phyloP scores from a whole-genome alignment of 1,284 basidiomycete species.

The Inonotus hispidus region DNA sequence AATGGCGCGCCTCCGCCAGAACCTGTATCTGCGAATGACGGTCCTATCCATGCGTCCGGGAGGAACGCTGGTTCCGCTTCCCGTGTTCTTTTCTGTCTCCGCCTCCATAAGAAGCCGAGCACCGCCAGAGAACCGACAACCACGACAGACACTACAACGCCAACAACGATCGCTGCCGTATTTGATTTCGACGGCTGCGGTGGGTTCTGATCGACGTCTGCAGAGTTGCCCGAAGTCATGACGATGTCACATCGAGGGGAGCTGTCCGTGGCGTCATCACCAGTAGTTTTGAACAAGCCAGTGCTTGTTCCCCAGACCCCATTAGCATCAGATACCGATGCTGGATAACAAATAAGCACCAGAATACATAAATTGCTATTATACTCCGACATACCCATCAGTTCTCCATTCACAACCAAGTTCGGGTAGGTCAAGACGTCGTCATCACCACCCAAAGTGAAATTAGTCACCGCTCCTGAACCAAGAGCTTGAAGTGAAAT shows the following conservation, averaged over 20 bases:
- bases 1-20: not conserved
- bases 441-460: slow-evolving; percentile 34
- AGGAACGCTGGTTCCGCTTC: slow-evolving; percentile 14
- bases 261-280: not conserved
- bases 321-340: slow-evolving; percentile 10
- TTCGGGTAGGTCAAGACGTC: slow-evolving; percentile 45
- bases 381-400: slow-evolving; percentile 37
- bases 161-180: not conserved
- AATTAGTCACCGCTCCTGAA: slow-evolving; percentile 39
- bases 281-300: slow-evolving; percentile 15
- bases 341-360: slow-evolving; percentile 5
- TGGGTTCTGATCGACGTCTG: slow-evolving; percentile 16
- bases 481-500: slow-evolving; percentile 37
- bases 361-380: not conserved
- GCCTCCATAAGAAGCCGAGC: slow-evolving; percentile 9
- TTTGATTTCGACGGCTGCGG: not conserved
- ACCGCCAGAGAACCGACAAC: slow-evolving; percentile 1
- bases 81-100: not conserved
- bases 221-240: slow-evolving; percentile 14
- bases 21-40: not conserved
- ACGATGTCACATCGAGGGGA: slow-evolving; percentile 2
- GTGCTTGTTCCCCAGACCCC: slow-evolving; percentile 18
- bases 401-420: slow-evolving; percentile 33
- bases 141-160: slow-evolving; percentile 12
- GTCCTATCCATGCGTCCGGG: slow-evolving; percentile 17